phyloP scores from a whole-genome alignment of 2,329 filamentous ascomycete genomes.

The Pseudogymnoascus sp. region DNA sequence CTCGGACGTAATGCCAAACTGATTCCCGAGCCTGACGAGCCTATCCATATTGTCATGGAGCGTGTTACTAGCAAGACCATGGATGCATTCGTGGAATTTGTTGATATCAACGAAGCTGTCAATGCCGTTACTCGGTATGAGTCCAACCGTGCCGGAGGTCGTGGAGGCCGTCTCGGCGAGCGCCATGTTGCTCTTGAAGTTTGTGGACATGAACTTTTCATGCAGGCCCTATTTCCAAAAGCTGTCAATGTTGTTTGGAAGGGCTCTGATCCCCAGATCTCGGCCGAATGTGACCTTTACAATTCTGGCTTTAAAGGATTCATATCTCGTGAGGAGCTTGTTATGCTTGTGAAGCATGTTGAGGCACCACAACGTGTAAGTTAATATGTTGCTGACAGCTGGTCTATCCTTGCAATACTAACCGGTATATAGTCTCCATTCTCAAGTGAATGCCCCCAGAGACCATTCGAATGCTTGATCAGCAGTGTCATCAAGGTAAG shows the following conservation, averaged over 20 bases:
- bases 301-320: constrained; percentile 54
- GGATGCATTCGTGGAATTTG: constrained; percentile 55
- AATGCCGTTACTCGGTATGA: constrained; percentile 45
- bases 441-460: constrained; percentile 54
- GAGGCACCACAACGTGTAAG: constrained; percentile 56
- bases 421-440: constrained; percentile 46
- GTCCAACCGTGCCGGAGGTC: constrained; percentile 30
- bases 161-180: constrained; percentile 47
- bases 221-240: constrained; percentile 56
- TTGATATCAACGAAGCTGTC: constrained; percentile 46
- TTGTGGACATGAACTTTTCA: constrained; percentile 49
- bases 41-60: constrained; percentile 60
- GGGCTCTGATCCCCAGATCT: constrained; percentile 38
- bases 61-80: constrained; percentile 56
- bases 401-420: background rate
- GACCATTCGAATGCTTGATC: constrained; percentile 59
- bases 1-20: constrained; percentile 52
- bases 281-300: constrained; percentile 30
- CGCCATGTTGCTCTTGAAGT: constrained; percentile 52
- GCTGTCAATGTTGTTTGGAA: constrained; percentile 52
- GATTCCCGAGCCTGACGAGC: constrained; percentile 46
- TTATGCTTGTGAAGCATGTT: constrained; percentile 57
- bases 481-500: constrained; percentile 41
- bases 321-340: constrained; percentile 55
- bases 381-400: constrained; percentile 18